A percentile compares a stretch with the other conserved stretches of the same genome.
phyloP scores from a whole-genome alignment of 345 rosid species.

The Pugionium dolabratum region DNA sequence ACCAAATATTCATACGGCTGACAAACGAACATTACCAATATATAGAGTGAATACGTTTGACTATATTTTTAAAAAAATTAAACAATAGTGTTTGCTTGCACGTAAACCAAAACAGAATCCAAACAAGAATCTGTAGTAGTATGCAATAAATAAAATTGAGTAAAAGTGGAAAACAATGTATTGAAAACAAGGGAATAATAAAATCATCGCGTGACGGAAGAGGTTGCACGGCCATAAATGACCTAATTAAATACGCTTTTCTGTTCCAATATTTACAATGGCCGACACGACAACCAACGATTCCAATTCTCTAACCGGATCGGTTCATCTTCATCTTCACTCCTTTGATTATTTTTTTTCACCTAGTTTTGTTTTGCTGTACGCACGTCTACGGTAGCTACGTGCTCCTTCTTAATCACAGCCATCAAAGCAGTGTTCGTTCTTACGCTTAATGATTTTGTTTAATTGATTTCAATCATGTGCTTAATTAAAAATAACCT shows the following conservation, averaged over 20 bases:
- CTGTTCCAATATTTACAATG: conserved; percentile 18
- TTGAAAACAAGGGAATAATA: background rate
- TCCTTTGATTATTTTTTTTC: conserved; percentile 16
- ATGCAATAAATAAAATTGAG: background rate
- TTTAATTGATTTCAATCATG: conserved; percentile 19
- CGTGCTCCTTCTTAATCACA: conserved; percentile 11
- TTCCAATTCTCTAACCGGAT: conserved; percentile 20
- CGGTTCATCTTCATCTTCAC: conserved; percentile 26
- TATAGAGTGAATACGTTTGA: conserved; percentile 6
- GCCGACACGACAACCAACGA: conserved; percentile 30
- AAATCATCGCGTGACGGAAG: conserved; percentile 9
- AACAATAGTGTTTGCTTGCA: conserved; percentile 7
- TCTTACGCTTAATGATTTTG: too few relatives aligned
- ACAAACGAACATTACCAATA: too few relatives aligned
- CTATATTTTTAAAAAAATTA: conserved; percentile 1
- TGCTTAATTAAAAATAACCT: conserved; percentile 17
- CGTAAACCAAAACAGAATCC: background rate
- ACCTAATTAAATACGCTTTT: conserved; percentile 2
- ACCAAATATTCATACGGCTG: too few relatives aligned
- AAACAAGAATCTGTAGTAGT: too few relatives aligned
- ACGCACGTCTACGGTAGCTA: conserved; percentile 10
- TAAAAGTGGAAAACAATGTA: background rate
- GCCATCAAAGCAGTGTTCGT: too few relatives aligned
- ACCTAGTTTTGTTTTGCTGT: conserved; percentile 6
- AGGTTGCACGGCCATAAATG: conserved; percentile 15